A percentile compares a stretch with the other conserved stretches of the same genome.
phyloP scores from a whole-genome alignment of 1,284 basidiomycete genomes.

The Puccinia sorghi region DNA sequence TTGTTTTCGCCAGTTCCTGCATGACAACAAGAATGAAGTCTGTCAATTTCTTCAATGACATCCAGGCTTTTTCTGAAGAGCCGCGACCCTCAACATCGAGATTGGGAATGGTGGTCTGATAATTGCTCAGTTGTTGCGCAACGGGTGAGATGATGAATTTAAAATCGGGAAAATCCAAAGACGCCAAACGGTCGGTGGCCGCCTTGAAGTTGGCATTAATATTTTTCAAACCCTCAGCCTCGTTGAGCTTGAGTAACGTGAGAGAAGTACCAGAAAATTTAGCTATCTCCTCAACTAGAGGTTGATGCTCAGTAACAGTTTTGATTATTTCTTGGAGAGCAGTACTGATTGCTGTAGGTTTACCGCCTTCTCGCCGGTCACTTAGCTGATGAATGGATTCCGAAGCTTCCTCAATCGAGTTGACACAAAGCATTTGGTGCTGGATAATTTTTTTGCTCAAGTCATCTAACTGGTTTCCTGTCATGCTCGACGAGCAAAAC shows the following conservation, averaged over 20 bases:
- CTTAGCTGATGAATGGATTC: slow-evolving; percentile 25
- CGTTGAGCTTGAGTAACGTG: slow-evolving; percentile 21
- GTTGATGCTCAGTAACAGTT: not conserved
- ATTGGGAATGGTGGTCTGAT: slow-evolving; percentile 12
- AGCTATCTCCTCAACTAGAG: slow-evolving; percentile 1
- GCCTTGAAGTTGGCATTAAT: not conserved
- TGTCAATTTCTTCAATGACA: slow-evolving; percentile 61
- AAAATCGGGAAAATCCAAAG: not conserved
- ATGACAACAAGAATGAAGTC: slow-evolving; percentile 68
- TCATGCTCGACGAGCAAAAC: slow-evolving; percentile 63
- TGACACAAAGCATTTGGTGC: slow-evolving; percentile 58
- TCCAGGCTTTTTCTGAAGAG: slow-evolving; percentile 67
- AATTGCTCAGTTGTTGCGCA: slow-evolving; percentile 19
- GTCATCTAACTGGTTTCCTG: slow-evolving; percentile 67
- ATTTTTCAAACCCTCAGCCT: slow-evolving; percentile 8
- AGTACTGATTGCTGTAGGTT: not conserved
- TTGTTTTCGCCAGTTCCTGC: slow-evolving; percentile 64
- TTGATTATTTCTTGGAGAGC: slow-evolving; percentile 1
- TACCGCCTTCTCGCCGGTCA: slow-evolving; percentile 1
- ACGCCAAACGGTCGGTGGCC: slow-evolving; percentile 4
- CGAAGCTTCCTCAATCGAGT: slow-evolving; percentile 49
- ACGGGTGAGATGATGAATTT: slow-evolving; percentile 25
- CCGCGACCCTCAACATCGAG: slow-evolving; percentile 59
- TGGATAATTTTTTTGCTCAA: slow-evolving; percentile 66
- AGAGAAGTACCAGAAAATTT: slow-evolving; percentile 1